Conservation (phyloP, 2,329 filamentous ascomycete genomes). For the Aspergillus sp. region DNA sequence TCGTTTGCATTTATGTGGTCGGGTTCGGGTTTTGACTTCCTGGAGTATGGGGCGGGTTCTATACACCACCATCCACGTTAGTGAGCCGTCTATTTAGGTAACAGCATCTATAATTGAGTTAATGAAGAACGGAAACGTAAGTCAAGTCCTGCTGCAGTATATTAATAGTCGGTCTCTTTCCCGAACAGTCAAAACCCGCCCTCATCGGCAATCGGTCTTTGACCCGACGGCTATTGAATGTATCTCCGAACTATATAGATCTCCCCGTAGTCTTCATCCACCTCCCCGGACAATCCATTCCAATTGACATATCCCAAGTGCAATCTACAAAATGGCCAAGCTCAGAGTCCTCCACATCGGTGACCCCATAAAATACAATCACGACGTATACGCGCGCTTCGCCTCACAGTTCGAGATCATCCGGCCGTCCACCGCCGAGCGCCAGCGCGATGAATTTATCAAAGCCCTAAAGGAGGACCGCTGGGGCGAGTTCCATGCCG, state of each 20-base stretch:
- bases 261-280: background rate
- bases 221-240: conserved; percentile 8
- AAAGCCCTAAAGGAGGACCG: conserved; percentile 41
- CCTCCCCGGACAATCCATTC: background rate
- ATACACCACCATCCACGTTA: too few species aligned
- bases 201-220: conserved; percentile 9
- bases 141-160: background rate
- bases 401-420: conserved; percentile 43
- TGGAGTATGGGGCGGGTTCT: background rate
- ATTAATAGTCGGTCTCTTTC: background rate
- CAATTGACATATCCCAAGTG: conserved; percentile 10
- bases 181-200: background rate
- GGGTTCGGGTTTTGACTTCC: background rate
- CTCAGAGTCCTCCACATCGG: conserved; percentile 46
- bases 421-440: conserved; percentile 36
- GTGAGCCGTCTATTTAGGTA: too few species aligned
- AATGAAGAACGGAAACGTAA: background rate
- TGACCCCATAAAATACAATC: conserved; percentile 50
- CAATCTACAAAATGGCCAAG: conserved; percentile 21
- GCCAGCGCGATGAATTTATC: conserved; percentile 39
- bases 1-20: background rate
- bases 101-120: too few species aligned
- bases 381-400: conserved; percentile 44
- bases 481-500: conserved; percentile 45
- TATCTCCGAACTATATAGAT: conserved; percentile 1